phyloP scores from a whole-genome alignment of 345 rosid genomes.

The Salix purpurea region DNA sequence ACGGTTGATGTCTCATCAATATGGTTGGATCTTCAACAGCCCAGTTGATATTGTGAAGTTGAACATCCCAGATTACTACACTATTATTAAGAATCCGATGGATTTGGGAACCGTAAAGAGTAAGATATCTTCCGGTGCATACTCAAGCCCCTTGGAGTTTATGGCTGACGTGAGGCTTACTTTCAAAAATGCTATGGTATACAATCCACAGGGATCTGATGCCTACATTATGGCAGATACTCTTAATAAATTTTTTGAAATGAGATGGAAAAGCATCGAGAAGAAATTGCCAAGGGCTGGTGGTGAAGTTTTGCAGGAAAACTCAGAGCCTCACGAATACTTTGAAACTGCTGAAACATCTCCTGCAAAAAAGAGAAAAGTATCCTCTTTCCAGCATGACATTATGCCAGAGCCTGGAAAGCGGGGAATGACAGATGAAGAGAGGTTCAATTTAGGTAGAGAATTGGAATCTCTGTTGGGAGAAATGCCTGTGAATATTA shows the following conservation, averaged over 20 bases:
- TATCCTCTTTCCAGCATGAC: slow-evolving; percentile 8
- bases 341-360: slow-evolving; percentile 1
- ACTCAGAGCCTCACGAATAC: background rate
- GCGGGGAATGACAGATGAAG: slow-evolving; percentile 10
- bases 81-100: slow-evolving; percentile 49
- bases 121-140: slow-evolving; percentile 24
- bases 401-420: slow-evolving; percentile 13
- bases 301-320: background rate
- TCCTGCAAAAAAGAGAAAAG: slow-evolving; percentile 20
- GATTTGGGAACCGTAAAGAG: slow-evolving; percentile 50
- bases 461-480: slow-evolving; percentile 18
- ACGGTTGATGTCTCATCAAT: slow-evolving; percentile 42
- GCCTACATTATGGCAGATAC: slow-evolving; percentile 42
- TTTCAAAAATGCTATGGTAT: slow-evolving; percentile 49
- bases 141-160: slow-evolving; percentile 38
- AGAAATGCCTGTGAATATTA: slow-evolving; percentile 22
- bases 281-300: slow-evolving; percentile 20
- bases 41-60: slow-evolving; percentile 44
- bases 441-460: slow-evolving; percentile 9
- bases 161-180: slow-evolving; percentile 48
- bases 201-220: slow-evolving; percentile 43
- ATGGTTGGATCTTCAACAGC: slow-evolving; percentile 39
- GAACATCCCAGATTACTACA: slow-evolving; percentile 37
- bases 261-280: slow-evolving; percentile 28
- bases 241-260: slow-evolving; percentile 28